Percentiles rank a stretch among this genome's conserved stretches.
phyloP scores from a whole-genome alignment of 1,284 basidiomycete genomes.

The Puccinia novopanici region DNA sequence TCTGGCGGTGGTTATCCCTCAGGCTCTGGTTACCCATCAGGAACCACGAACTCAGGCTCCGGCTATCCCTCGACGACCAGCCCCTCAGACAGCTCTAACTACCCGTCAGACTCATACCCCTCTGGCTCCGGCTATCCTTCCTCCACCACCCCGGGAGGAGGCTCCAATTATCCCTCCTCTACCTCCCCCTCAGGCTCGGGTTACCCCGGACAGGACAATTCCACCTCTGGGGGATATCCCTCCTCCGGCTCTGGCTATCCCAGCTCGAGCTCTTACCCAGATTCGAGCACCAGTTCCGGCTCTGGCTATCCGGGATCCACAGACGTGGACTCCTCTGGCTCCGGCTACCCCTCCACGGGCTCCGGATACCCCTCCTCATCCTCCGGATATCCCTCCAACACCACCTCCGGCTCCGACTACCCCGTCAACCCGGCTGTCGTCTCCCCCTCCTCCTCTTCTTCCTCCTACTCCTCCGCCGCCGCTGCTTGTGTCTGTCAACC shows the following conservation, averaged over 20 bases:
- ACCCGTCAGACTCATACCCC: neutral
- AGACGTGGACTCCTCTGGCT: too few relatives aligned
- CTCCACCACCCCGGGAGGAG: neutral
- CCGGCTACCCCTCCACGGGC: neutral
- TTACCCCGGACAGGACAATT: neutral
- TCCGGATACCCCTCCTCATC: neutral
- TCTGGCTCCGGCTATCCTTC: neutral
- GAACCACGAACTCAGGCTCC: neutral
- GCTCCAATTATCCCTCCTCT: neutral
- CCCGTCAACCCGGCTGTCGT: constrained; percentile 12
- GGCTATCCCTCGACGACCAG: neutral
- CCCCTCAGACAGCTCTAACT: neutral
- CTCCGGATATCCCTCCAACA: constrained; percentile 4
- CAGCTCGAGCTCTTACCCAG: neutral
- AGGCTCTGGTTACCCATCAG: constrained; percentile 2
- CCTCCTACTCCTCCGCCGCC: constrained; percentile 19
- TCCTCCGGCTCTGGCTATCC: constrained; percentile 11
- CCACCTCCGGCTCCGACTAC: constrained; percentile 10
- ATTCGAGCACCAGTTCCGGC: constrained; percentile 5
- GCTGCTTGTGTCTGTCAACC: constrained; percentile 38
- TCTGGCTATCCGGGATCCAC: constrained; percentile 17
- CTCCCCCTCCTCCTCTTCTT: neutral
- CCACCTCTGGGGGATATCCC: too few relatives aligned
- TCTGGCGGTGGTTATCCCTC: neutral
- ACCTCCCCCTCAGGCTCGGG: neutral